Evolutionary conservation across 192 early-diverging fungal genomes (phyloP), one percentile per base, ranked within the genome.

Genomic region (Geranomyces variabilis): DNA sequence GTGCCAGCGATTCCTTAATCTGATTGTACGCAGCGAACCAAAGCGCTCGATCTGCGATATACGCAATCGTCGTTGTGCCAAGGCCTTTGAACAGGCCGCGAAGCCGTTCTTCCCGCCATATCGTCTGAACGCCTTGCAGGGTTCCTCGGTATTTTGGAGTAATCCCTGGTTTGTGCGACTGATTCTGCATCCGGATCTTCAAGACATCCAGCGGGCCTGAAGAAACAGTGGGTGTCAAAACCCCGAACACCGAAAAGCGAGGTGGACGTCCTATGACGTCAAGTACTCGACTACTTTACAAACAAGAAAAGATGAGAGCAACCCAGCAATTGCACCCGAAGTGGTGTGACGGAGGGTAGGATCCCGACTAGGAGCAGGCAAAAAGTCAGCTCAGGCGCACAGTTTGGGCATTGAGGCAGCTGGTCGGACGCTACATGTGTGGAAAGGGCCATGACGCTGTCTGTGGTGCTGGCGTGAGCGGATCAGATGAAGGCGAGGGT

Each of bases 121-220:
- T 96, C 57, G 84, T 81, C 19, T 79, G 74, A 51, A 97, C 81
- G 4, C 91, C 88, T 62, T 86, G 80, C 74, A 81, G 19, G 5
- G 87, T 90, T n/a, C 88, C 89, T 26, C 71, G 76, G 74, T 92
- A 92, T 46, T 83, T 78, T 22, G 75, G 71, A 15, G 24, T 70
- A 51, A 44, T 61, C 76, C 74, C 78, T 19, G 19, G 67, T 66
- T 19, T 74, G 41, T 17, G 69, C 41, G 22, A 67, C 66, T 96
- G 93, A 76, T 98, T 95, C 80, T 98, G 96, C 58, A 96, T 80
- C 43, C 96, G 83, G 26, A 95, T 92, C 70, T 98, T 98, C 51
- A 96, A 91, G 24, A 98, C 93, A 77, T 98, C 96, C 29, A 98
- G 78, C 6, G 96, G 96, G 77, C 93, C 69, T 63, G 44, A 51